Evolutionary conservation across 768 basidiomycete species (phyloP), one percentile per base, ranked within the genome.

Genomic region (Boletales sp.): DNA sequence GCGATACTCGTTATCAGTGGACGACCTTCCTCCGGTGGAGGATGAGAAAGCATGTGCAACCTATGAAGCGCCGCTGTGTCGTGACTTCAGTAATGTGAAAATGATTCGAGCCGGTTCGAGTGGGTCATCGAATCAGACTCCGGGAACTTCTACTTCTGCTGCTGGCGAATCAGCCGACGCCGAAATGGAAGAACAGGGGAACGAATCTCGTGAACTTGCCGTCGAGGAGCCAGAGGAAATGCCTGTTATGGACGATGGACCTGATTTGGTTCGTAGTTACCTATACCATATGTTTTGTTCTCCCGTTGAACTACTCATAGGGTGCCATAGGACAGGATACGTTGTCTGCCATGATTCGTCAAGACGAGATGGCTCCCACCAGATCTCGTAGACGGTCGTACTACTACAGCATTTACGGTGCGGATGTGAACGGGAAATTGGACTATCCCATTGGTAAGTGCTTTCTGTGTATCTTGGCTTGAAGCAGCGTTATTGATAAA

Each of bases 321-420:
- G 87, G 86, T n/a, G 57, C 59, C 8, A 84, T 89, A 44, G 78
- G 84, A 15, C 86, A 89, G 56, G 87, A 90, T 58, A 80, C 86
- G 8, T 71, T 90, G 37, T 78, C 81, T 45, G 70, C 78, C 15
- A 87, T 87, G 83, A 88, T 90, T 58, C 77, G 82, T 35, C 81
- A 83, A 45, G 87, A 90, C 55, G 87, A 89, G 65, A 68, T 79
- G 53, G 70, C 77, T 19, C 83, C 84, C 8, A 67, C 73, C 28
- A 78, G 84, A 40, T 73, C 79, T 31, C 72, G 84, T 25, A 74
- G 85, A 51, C 70, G 86, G 51, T 74, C 77, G 45, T 78, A 78
- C 57, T 77, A 75, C 57, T 75, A 74, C 51, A 68, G 62, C 36
- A 60, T 67, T 6, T 67, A 67, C 38, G 63, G 63, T 49, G 72